These are phyloP conservation scores for Colletotrichum lindemuthianum DNA, from an alignment of 2,329 filamentous ascomycete species.

Conservation along the genomic window DNA sequence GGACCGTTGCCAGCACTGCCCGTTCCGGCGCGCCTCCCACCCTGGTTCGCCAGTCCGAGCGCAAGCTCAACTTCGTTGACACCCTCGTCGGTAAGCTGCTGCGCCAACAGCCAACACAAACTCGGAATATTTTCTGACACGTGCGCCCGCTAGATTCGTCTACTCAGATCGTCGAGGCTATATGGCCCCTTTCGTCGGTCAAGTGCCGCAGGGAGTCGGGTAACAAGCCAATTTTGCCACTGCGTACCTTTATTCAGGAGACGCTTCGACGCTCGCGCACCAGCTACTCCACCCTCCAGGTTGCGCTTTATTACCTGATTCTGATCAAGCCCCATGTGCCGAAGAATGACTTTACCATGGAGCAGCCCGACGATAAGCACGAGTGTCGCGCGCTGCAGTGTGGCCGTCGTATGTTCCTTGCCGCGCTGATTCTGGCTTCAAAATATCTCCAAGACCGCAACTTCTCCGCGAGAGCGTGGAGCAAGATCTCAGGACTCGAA, in stretches of 20 bases:
- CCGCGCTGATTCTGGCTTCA: constrained; percentile 92
- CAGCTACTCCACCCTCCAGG: constrained; percentile 96
- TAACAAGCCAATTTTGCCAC: constrained; percentile 81
- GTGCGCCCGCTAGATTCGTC: constrained; percentile 79
- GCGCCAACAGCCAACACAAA: constrained; percentile 45
- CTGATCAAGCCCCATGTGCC: constrained; percentile 93
- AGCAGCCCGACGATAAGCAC: constrained; percentile 79
- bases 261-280: constrained; percentile 93
- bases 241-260: constrained; percentile 97
- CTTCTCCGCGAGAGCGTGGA: constrained; percentile 97
- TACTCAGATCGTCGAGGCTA: constrained; percentile 95
- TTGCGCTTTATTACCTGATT: constrained; percentile 95
- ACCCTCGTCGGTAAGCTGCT: constrained; percentile 89
- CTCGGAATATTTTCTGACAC: constrained; percentile 41
- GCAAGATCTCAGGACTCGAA: constrained; percentile 97
- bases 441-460: constrained; percentile 99
- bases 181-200: constrained; percentile 92
- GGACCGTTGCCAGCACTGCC: constrained; percentile 65
- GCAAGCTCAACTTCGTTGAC: constrained; percentile 95
- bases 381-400: constrained; percentile 87
- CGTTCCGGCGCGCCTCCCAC: constrained; percentile 69
- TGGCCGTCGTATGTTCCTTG: constrained; percentile 96
- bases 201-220: constrained; percentile 78
- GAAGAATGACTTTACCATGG: constrained; percentile 84
- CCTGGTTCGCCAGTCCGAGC: constrained; percentile 86